Base-by-base conservation (phyloP, 306 rosid species). In the Prunus armeniaca region DNA sequence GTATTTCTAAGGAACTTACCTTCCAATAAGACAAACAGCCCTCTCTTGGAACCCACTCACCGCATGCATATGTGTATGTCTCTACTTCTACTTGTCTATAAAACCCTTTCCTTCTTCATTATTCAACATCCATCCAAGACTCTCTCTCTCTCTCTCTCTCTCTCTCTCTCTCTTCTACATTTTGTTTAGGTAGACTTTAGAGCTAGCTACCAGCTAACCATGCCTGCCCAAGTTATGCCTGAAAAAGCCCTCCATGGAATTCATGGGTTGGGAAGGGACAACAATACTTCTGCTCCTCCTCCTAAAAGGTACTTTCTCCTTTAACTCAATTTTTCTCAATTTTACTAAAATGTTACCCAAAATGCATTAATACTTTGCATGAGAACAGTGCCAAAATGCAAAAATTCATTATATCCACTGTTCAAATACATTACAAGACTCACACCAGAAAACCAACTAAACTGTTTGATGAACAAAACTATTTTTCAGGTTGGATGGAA, bases 401-500 rank as follows among this genome's bases (percentile, higher is more conserved):
- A 12, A 60, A 25, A 12, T 4, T 28, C 2, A 25, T 12, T 25
- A 3, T 12, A 5, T 22, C 24, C 28, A 11, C 12, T 20, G 62
- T 10, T 56, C 11, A 56, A 20, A 9, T 56, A 10, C 62, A n/a
- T 20, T 56, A n/a, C 43, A 38, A 38, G 43, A 7, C 9, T 38
- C 43, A 7, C 9, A 38, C 43, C 43, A 38, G 43, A 38, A 38
- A 38, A 38, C 9, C 43, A 38, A 13, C 19, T 49, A 18, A 61
- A 20, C 32, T 65, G 17, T 67, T 47, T 12, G 24, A 28, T 71
- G 11, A 51, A n/a, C 1, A 3, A 1, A 25, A 25, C n/a, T 25
- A 25, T 30, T 78, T 63, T 3, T 2, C 61, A 93, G 98, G 76
- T 81, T 94, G 86, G 98, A 94, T 75, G 98, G 96, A 3, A 94